phyloP scores from a whole-genome alignment of 2,329 filamentous ascomycete genomes.

The Penicillium sp. region DNA sequence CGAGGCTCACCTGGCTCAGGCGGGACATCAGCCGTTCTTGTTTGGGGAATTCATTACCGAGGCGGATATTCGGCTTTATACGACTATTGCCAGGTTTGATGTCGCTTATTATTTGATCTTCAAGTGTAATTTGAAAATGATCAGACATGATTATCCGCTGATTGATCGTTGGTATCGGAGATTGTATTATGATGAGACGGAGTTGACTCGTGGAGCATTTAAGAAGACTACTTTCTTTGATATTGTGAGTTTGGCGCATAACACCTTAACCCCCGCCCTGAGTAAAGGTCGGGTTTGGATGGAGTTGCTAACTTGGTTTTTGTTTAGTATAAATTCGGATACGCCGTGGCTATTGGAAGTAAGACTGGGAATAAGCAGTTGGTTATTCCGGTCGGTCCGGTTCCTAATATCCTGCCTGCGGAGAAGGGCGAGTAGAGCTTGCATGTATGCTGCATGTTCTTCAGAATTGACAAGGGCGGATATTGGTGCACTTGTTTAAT shows the following conservation, averaged over 20 bases:
- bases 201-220: constrained; percentile 48
- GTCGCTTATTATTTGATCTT: constrained; percentile 80
- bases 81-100: constrained; percentile 71
- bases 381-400: constrained; percentile 32
- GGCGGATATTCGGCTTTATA: constrained; percentile 73
- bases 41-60: constrained; percentile 77
- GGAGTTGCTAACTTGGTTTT: neutral
- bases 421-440: neutral
- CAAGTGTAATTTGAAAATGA: constrained; percentile 70
- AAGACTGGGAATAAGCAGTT: constrained; percentile 25
- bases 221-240: constrained; percentile 51
- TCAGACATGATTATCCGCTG: constrained; percentile 62
- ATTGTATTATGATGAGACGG: constrained; percentile 53
- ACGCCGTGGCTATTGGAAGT: constrained; percentile 23
- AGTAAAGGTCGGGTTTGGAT: neutral
- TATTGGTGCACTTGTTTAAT: too few relatives aligned
- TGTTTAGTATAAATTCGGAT: constrained; percentile 32
- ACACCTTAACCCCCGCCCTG: too few relatives aligned
- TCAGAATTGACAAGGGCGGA: too few relatives aligned
- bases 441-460: too few relatives aligned
- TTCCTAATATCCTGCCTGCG: constrained; percentile 31
- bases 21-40: constrained; percentile 64
- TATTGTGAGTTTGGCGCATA: constrained; percentile 34
- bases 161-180: constrained; percentile 52
- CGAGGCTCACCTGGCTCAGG: constrained; percentile 66